Evolutionary conservation across 2,329 filamentous ascomycete genomes (phyloP).

Genomic region (Ambrosiella cleistominuta): DNA sequence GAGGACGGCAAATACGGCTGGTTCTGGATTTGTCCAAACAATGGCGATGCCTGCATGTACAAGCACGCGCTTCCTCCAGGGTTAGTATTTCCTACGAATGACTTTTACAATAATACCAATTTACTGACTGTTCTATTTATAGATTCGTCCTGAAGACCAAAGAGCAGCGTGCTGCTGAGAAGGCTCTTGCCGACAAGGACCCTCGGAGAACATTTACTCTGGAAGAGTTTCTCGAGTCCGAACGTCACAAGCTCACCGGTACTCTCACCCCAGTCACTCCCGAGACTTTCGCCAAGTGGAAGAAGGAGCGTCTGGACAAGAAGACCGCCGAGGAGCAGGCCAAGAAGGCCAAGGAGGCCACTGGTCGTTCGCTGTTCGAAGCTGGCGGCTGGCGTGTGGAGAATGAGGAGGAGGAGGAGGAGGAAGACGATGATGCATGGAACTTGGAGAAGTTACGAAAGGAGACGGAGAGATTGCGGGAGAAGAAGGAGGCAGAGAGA

Average conservation of each 20-base stretch:
- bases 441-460: constrained; percentile 67
- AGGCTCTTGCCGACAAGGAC: constrained; percentile 88
- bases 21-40: constrained; percentile 98
- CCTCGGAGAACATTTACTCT: constrained; percentile 86
- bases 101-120: not conserved
- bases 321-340: constrained; percentile 89
- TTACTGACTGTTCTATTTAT: constrained; percentile 1
- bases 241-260: constrained; percentile 86
- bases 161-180: constrained; percentile 88
- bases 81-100: constrained; percentile 34
- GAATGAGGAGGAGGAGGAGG: constrained; percentile 43
- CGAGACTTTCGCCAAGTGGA: constrained; percentile 92
- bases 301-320: constrained; percentile 84
- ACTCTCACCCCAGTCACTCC: constrained; percentile 83
- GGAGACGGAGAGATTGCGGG: constrained; percentile 64
- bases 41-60: constrained; percentile 96
- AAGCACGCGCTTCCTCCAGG: constrained; percentile 87
- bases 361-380: constrained; percentile 87
- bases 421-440: constrained; percentile 45
- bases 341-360: constrained; percentile 82
- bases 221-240: constrained; percentile 92
- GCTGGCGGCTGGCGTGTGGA: constrained; percentile 77
- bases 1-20: constrained; percentile 98
- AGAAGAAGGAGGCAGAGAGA: constrained; percentile 59
- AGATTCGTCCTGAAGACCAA: constrained; percentile 96